A percentile compares a stretch with the other conserved stretches of the same genome.
These are phyloP conservation scores for Albifimbria verrucaria DNA, from an alignment of 2,329 filamentous ascomycete species.

Conservation along the genomic window DNA sequence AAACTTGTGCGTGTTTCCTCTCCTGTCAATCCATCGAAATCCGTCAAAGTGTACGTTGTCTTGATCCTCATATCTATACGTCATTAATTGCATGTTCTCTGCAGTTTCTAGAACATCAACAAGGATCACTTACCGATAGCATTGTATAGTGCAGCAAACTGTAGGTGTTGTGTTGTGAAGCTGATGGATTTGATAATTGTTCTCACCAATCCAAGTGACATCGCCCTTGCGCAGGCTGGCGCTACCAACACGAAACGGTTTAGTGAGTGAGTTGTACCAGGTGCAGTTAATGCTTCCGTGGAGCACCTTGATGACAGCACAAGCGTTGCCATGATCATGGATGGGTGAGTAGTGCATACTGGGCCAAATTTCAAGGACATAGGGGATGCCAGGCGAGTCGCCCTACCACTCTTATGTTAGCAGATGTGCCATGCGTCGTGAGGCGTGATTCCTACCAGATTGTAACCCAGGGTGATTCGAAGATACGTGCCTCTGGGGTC, in stretches of 20 bases:
- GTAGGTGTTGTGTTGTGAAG: slow-evolving; percentile 1
- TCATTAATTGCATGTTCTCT: background rate
- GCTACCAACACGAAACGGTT: background rate
- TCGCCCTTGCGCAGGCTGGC: slow-evolving; percentile 1
- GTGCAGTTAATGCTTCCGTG: slow-evolving; percentile 4
- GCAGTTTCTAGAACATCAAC: too few species aligned
- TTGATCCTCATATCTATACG: background rate
- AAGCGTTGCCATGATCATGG: slow-evolving; percentile 4
- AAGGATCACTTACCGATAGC: background rate
- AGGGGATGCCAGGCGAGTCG: slow-evolving; percentile 3
- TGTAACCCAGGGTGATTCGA: background rate
- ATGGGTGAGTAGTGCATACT: slow-evolving; percentile 2
- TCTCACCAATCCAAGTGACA: slow-evolving; percentile 3
- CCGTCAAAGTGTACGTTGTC: background rate
- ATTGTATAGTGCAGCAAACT: slow-evolving; percentile 1
- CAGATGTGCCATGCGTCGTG: background rate
- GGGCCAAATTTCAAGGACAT: slow-evolving; percentile 3
- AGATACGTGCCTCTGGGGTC: background rate
- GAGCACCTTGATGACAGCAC: slow-evolving; percentile 6
- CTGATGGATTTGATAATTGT: slow-evolving; percentile 4
- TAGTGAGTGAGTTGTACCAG: background rate
- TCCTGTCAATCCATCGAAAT: background rate
- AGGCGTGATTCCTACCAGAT: background rate
- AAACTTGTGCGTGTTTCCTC: background rate
- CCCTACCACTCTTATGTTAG: background rate